Conservation (phyloP, 495 filamentous ascomycete genomes). For the Platismatia glauca region DNA sequence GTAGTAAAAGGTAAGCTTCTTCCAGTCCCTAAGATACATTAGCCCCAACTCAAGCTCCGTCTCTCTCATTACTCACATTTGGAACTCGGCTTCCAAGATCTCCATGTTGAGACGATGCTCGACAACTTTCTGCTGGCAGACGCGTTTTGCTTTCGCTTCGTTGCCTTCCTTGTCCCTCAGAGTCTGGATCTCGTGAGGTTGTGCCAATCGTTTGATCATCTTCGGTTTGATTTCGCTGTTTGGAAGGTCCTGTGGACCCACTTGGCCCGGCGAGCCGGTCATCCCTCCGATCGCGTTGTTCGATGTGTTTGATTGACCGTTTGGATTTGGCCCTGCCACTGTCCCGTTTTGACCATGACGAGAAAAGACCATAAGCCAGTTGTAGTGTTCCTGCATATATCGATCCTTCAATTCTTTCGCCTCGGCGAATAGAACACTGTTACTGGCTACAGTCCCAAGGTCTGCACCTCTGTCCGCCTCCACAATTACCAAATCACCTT, state of each 20-base stretch:
- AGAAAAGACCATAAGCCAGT: conserved; percentile 96
- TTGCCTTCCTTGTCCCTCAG: conserved; percentile 93
- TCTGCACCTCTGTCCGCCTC: conserved; percentile 95
- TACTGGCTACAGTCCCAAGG: conserved; percentile 80
- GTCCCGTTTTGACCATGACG: conserved; percentile 56
- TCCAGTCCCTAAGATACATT: conserved; percentile 70
- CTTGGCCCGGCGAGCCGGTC: conserved; percentile 51
- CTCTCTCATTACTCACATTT: conserved; percentile 59
- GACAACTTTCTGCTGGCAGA: conserved; percentile 90
- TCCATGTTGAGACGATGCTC: conserved; percentile 97
- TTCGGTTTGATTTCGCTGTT: conserved; percentile 80
- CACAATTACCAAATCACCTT: conserved; percentile 90
- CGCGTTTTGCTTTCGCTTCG: conserved; percentile 92
- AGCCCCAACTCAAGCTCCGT: conserved; percentile 8
- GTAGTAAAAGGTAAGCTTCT: conserved; percentile 97
- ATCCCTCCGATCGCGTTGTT: conserved; percentile 65
- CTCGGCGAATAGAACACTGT: conserved; percentile 71
- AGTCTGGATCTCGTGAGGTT: conserved; percentile 76
- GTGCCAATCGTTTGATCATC: conserved; percentile 88
- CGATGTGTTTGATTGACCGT: conserved; percentile 33
- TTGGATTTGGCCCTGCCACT: conserved; percentile 40
- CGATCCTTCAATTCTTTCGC: conserved; percentile 83
- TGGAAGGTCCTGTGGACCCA: conserved; percentile 65
- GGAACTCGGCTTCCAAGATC: conserved; percentile 97
- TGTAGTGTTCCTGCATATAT: conserved; percentile 87